Conservation (phyloP, 257 asterid species). For the Fraxinus anomala region DNA sequence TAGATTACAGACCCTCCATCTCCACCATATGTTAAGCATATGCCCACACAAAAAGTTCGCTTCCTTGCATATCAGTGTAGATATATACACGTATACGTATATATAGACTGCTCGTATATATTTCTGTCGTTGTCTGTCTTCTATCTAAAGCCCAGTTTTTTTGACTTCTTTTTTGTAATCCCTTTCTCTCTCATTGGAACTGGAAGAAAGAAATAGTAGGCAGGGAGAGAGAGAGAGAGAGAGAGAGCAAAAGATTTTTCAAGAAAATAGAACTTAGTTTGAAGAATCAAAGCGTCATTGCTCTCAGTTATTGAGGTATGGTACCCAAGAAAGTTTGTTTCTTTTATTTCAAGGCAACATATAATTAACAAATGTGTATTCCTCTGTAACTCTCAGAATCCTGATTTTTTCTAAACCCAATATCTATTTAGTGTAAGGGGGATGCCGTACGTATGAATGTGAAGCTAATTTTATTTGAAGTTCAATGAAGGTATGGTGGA, state of each 20-base stretch:
- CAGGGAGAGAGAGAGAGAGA: not conserved
- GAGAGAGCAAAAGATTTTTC: not conserved
- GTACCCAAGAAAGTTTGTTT: not conserved
- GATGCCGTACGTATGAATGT: not conserved
- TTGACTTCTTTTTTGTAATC: not conserved
- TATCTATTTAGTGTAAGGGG: not conserved
- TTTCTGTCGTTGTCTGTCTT: not conserved
- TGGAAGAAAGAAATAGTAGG: not conserved
- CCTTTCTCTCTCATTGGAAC: conserved; percentile 18
- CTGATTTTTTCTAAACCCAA: not conserved
- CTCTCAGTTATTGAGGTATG: not conserved
- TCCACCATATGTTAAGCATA: not conserved
- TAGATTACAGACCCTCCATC: not conserved
- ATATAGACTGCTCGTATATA: not conserved
- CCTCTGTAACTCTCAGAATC: not conserved
- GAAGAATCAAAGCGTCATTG: conserved; percentile 22
- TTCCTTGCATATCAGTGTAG: not conserved
- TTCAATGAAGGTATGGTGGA: conserved; percentile 1
- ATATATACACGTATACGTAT: not conserved
- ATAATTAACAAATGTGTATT: not conserved
- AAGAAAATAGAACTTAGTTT: not conserved
- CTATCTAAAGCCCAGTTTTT: conserved; percentile 21
- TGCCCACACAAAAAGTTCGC: not conserved
- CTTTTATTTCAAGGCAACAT: not conserved
- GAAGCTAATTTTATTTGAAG: not conserved